A percentile compares a stretch with the other conserved stretches of the same genome.
Conservation (phyloP, 2,329 filamentous ascomycete genomes). For the Neofusicoccum kwambonambiense region DNA sequence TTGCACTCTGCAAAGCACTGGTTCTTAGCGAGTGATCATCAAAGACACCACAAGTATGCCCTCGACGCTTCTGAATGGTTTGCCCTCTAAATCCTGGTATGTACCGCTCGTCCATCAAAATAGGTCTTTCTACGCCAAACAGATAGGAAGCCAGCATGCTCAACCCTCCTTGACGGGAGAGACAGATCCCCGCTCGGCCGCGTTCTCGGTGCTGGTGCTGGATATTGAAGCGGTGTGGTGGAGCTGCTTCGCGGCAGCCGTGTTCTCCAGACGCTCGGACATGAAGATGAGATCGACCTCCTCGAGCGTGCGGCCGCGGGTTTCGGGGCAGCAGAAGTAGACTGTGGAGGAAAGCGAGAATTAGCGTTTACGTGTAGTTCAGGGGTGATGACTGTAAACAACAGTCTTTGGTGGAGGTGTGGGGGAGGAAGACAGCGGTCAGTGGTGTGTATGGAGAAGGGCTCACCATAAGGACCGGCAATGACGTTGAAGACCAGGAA, state of each 20-base stretch:
- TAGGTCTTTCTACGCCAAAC: background rate
- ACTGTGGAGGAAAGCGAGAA: slow-evolving; percentile 15
- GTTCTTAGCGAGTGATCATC: no score
- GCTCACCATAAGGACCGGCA: slow-evolving; percentile 30
- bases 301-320: slow-evolving; percentile 29
- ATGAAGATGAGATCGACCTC: slow-evolving; percentile 24
- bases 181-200: background rate
- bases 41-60: no score
- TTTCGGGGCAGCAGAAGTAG: slow-evolving; percentile 31
- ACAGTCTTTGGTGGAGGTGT: no score
- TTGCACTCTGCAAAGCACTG: no score
- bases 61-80: no score
- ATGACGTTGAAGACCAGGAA: slow-evolving; percentile 34
- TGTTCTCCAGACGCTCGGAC: slow-evolving; percentile 11
- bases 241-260: slow-evolving; percentile 16
- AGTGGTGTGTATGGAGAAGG: background rate
- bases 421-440: background rate
- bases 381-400: background rate
- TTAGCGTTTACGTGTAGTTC: background rate
- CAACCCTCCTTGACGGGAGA: slow-evolving; percentile 1
- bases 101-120: background rate
- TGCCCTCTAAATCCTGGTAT: background rate
- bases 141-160: background rate
- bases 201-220: background rate
- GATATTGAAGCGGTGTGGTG: background rate